A percentile compares a stretch with the other conserved stretches of the same genome.
phyloP scores from a whole-genome alignment of 352 stramenopile species.

The Globisporangium cystogenes region DNA sequence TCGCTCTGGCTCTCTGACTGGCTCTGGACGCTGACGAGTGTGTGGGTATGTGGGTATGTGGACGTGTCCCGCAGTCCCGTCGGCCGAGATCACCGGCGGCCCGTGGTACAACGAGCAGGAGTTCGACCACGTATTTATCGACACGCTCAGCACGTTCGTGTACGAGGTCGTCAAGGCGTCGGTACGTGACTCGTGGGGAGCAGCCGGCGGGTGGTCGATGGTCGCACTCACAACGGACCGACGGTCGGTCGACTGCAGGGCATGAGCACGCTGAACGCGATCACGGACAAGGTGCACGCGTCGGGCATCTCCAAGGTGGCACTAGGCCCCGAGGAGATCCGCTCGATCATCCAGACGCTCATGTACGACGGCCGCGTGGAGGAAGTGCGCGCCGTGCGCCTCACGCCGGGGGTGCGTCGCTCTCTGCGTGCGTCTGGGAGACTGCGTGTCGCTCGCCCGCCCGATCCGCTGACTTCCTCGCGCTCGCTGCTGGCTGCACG shows the following conservation, averaged over 20 bases:
- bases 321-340: slow-evolving; percentile 86
- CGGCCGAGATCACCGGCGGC: slow-evolving; percentile 98
- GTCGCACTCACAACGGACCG: no score
- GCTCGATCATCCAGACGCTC: slow-evolving; percentile 90
- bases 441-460: neutral
- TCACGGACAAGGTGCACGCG: slow-evolving; percentile 87
- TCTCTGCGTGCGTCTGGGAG: neutral
- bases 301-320: slow-evolving; percentile 91
- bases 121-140: slow-evolving; percentile 99
- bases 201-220: no score
- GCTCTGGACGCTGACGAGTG: no score
- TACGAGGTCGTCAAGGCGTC: slow-evolving; percentile 87
- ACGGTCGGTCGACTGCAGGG: slow-evolving; percentile 20
- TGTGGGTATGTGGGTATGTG: no score
- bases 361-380: slow-evolving; percentile 91
- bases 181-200: slow-evolving; percentile 14
- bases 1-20: no score
- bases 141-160: slow-evolving; percentile 94
- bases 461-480: neutral
- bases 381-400: slow-evolving; percentile 80
- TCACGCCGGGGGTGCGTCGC: slow-evolving; percentile 61
- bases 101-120: slow-evolving; percentile 99
- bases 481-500: slow-evolving; percentile 1
- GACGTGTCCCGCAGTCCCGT: slow-evolving; percentile 70
- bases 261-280: slow-evolving; percentile 83